These are phyloP conservation scores for Anacardium occidentale DNA, from an alignment of 345 rosid species.

Conservation along the genomic window DNA sequence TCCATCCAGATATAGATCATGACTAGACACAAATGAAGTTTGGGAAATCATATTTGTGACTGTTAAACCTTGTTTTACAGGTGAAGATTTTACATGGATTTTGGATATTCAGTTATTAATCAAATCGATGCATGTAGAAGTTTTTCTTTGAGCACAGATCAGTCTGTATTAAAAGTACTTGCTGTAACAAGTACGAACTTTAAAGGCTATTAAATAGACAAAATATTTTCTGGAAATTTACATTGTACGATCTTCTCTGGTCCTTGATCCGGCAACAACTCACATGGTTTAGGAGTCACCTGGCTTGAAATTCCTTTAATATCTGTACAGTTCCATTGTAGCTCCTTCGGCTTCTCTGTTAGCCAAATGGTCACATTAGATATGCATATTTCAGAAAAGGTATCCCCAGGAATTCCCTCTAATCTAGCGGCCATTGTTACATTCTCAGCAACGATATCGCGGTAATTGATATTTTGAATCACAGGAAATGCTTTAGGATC, in stretches of 20 bases:
- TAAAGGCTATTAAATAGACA: constrained; percentile 45
- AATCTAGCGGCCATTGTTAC: constrained; percentile 64
- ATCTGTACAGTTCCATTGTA: constrained; percentile 81
- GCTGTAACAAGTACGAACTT: constrained; percentile 44
- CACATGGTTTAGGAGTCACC: constrained; percentile 66
- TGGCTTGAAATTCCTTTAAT: constrained; percentile 53
- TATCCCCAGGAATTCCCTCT: constrained; percentile 57
- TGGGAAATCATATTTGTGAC: too few relatives aligned
- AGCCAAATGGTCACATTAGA: constrained; percentile 68
- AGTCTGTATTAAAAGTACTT: constrained; percentile 26
- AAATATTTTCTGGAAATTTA: constrained; percentile 52
- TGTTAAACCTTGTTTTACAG: background rate
- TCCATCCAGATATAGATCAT: too few relatives aligned
- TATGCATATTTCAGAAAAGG: constrained; percentile 72
- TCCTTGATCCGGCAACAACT: constrained; percentile 42
- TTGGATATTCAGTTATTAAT: too few relatives aligned
- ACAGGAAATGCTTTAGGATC: constrained; percentile 69
- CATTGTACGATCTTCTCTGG: constrained; percentile 40
- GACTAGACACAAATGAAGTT: too few relatives aligned
- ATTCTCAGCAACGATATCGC: constrained; percentile 69
- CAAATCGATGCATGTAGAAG: background rate
- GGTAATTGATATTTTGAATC: constrained; percentile 60
- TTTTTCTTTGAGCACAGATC: background rate
- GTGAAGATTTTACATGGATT: too few relatives aligned
- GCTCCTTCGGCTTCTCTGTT: constrained; percentile 42